phyloP scores from a whole-genome alignment of 495 filamentous ascomycete species.

The Barbatosphaeria neglecta region DNA sequence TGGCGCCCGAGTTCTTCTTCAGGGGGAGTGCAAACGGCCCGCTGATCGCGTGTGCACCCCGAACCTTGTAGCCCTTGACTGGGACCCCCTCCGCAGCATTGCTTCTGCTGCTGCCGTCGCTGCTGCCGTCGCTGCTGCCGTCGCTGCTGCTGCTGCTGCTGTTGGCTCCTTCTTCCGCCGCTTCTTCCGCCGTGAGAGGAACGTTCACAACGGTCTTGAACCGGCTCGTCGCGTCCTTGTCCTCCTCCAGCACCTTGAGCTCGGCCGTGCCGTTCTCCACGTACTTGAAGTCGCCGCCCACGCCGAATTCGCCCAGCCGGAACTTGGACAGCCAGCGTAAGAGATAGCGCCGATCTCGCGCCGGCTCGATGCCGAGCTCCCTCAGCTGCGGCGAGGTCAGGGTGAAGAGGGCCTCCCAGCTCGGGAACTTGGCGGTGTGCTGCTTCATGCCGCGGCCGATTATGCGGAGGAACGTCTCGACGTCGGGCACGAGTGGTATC shows the following conservation, averaged over 20 bases:
- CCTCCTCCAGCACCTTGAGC: conserved; percentile 55
- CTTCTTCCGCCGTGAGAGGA: conserved; percentile 23
- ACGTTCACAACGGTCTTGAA: conserved; percentile 55
- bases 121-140: too few relatives aligned
- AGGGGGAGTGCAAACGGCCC: conserved; percentile 58
- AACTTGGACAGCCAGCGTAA: conserved; percentile 79
- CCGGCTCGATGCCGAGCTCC: conserved; percentile 74
- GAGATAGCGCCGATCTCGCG: conserved; percentile 71
- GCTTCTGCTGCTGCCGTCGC: too few relatives aligned
- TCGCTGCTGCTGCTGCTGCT: too few relatives aligned
- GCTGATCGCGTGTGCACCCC: conserved; percentile 49
- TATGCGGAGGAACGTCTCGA: conserved; percentile 73
- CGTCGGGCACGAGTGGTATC: conserved; percentile 78
- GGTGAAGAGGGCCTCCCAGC: conserved; percentile 81
- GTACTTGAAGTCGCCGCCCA: conserved; percentile 64
- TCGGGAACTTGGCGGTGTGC: conserved; percentile 70
- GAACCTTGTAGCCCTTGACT: conserved; percentile 53
- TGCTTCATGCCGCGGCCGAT: conserved; percentile 79
- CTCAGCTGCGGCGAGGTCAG: conserved; percentile 64
- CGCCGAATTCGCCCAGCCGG: conserved; percentile 57
- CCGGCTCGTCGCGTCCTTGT: conserved; percentile 12
- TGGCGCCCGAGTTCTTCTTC: conserved; percentile 52
- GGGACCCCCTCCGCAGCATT: conserved; percentile 26
- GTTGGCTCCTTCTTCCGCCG: too few relatives aligned
- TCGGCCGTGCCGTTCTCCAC: conserved; percentile 64